Conservation (phyloP, 306 rosid species). For the Sicyos baderoa region DNA sequence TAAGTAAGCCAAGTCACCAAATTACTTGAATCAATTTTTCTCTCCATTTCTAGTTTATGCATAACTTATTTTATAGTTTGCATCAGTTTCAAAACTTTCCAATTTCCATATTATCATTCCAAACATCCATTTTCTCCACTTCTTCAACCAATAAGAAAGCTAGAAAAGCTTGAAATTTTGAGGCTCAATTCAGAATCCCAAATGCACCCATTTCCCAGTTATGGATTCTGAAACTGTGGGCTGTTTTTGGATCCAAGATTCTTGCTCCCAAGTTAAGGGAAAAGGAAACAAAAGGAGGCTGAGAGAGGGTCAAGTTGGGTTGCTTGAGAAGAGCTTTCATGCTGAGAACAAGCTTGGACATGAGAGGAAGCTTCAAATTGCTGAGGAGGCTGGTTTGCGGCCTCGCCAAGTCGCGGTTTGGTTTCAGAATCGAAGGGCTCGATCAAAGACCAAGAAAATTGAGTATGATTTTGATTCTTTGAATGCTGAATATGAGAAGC, state of each 20-base stretch:
- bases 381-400: slow-evolving; percentile 70
- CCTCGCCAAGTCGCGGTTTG: slow-evolving; percentile 96
- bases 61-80: background rate
- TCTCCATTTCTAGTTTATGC: background rate
- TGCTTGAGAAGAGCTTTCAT: slow-evolving; percentile 68
- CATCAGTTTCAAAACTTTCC: slow-evolving; percentile 32
- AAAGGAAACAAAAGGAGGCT: slow-evolving; percentile 81
- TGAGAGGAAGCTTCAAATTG: slow-evolving; percentile 70
- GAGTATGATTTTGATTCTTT: slow-evolving; percentile 58
- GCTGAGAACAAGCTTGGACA: slow-evolving; percentile 82
- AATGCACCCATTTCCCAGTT: background rate
- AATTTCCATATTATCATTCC: background rate
- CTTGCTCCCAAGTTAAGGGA: slow-evolving; percentile 53
- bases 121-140: background rate
- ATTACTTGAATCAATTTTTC: background rate
- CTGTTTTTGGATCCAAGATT: slow-evolving; percentile 52
- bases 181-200: slow-evolving; percentile 12
- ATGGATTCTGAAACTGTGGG: slow-evolving; percentile 35
- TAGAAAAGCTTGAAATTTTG: background rate
- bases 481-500: slow-evolving; percentile 50
- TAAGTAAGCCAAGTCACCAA: slow-evolving; percentile 11
- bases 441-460: slow-evolving; percentile 68
- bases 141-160: background rate
- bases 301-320: slow-evolving; percentile 54
- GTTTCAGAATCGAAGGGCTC: slow-evolving; percentile 87